These are phyloP conservation scores for Trametes cingulata DNA, from an alignment of 768 basidiomycete genomes.

Conservation along the genomic window DNA sequence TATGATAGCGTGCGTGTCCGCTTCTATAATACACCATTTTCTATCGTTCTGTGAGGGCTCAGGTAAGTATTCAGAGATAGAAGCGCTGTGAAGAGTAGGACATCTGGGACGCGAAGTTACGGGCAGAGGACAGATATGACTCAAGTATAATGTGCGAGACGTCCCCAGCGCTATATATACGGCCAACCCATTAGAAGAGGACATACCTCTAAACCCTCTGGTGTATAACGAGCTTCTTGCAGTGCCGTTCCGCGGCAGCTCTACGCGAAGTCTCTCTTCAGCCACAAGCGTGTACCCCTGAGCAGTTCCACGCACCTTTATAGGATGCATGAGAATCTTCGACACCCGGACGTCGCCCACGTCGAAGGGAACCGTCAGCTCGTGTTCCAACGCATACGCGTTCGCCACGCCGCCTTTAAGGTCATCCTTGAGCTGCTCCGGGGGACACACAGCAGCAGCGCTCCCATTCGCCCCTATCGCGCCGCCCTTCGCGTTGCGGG, in stretches of 20 bases:
- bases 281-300: neutral
- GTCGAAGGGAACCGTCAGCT: conserved; percentile 29
- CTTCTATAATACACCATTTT: conserved; percentile 68
- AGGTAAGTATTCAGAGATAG: neutral
- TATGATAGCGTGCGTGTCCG: conserved; percentile 50
- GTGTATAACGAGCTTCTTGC: conserved; percentile 53
- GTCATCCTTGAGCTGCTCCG: conserved; percentile 16
- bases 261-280: conserved; percentile 37
- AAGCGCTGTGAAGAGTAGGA: neutral
- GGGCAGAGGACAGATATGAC: neutral
- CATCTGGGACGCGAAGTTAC: neutral
- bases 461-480: neutral
- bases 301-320: conserved; percentile 20
- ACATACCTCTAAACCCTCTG: conserved; percentile 60
- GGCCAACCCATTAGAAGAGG: neutral
- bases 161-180: neutral
- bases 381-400: conserved; percentile 8
- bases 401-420: conserved; percentile 7
- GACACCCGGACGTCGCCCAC: conserved; percentile 43
- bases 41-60: conserved; percentile 58
- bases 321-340: conserved; percentile 49
- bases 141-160: neutral
- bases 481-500: neutral
- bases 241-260: conserved; percentile 73
- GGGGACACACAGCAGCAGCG: conserved; percentile 1